A percentile compares a stretch with the other conserved stretches of the same genome.
Conservation (phyloP, 2,329 filamentous ascomycete genomes). For the Tolypocladium nubicola region DNA sequence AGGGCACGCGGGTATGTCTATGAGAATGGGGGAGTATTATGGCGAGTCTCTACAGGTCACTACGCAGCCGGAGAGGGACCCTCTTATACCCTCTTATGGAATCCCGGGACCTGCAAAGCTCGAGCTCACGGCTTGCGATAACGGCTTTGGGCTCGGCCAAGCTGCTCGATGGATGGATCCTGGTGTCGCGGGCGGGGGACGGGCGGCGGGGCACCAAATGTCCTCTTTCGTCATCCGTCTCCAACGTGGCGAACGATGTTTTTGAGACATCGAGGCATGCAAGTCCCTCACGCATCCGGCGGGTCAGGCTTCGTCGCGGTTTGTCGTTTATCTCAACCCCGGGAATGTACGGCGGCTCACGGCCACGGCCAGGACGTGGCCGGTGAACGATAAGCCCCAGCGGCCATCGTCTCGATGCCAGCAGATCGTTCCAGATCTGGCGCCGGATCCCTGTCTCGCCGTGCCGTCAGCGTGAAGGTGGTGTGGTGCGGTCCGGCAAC, state of each 20-base stretch:
- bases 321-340: no score
- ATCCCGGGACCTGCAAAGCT: not conserved
- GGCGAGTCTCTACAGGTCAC: not conserved
- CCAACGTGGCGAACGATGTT: not conserved
- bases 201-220: not conserved
- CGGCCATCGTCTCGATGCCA: no score
- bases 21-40: not conserved
- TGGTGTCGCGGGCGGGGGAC: not conserved
- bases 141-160: not conserved
- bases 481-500: not conserved
- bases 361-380: not conserved
- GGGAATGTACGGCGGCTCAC: not conserved
- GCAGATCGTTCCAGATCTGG: not conserved
- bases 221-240: not conserved
- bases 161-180: not conserved
- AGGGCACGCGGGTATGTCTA: not conserved
- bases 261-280: no score
- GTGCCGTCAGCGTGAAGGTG: not conserved
- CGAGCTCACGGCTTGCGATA: no score
- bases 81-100: not conserved
- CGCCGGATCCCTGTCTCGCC: not conserved
- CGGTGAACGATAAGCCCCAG: no score
- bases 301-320: no score
- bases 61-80: not conserved
- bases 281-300: no score